Evolutionary conservation across 2,329 filamentous ascomycete genomes (phyloP).

Genomic region (Hypoxylon sp.): DNA sequence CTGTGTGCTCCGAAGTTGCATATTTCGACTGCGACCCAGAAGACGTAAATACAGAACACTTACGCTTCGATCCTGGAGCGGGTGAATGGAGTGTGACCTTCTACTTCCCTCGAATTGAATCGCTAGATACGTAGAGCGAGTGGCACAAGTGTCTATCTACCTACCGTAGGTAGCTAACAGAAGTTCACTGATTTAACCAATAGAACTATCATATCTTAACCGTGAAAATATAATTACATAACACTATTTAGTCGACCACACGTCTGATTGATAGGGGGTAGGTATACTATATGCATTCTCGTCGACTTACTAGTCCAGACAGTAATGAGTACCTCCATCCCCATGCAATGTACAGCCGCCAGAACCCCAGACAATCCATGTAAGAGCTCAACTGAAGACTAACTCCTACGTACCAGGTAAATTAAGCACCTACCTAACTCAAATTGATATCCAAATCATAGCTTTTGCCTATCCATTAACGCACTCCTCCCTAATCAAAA

Average conservation of each 20-base stretch:
- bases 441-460: not conserved
- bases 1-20: not conserved
- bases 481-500: constrained; percentile 58
- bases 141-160: too few species aligned
- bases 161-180: too few species aligned
- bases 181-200: too few species aligned
- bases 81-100: too few species aligned
- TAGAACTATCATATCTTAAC: too few species aligned
- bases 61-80: not conserved
- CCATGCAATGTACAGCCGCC: not conserved
- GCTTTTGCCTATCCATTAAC: not conserved
- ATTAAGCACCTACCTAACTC: too few species aligned
- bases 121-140: too few species aligned
- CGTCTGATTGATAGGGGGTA: not conserved
- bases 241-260: not conserved
- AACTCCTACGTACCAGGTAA: not conserved
- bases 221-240: too few species aligned
- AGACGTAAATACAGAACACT: not conserved
- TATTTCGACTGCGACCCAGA: not conserved
- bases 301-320: too few species aligned
- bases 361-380: not conserved
- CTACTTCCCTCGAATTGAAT: too few species aligned
- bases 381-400: not conserved
- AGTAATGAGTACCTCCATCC: not conserved
- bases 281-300: not conserved